Evolutionary conservation across 805 yeast species (phyloP).

Genomic region (Danielia reshetovae): DNA sequence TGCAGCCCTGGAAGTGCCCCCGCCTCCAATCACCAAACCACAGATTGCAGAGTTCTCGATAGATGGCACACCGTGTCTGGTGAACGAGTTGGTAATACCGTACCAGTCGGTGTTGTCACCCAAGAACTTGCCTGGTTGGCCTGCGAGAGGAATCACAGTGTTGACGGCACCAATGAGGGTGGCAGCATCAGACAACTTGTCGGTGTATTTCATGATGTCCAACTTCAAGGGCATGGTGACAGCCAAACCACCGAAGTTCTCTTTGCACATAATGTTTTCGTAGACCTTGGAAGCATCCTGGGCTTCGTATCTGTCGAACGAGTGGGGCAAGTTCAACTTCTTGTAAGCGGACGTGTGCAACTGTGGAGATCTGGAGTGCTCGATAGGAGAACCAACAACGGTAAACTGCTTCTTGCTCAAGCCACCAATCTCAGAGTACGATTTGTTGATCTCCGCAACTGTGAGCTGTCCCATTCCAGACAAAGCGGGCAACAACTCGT

Average conservation of each 20-base stretch:
- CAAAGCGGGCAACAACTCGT: conserved; percentile 57
- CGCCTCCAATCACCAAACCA: conserved; percentile 92
- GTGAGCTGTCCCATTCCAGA: conserved; percentile 81
- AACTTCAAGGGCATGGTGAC: conserved; percentile 92
- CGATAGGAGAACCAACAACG: conserved; percentile 77
- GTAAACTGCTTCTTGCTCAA: conserved; percentile 54
- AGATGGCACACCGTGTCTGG: conserved; percentile 56
- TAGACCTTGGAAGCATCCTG: conserved; percentile 55
- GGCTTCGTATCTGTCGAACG: conserved; percentile 66
- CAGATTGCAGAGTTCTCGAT: conserved; percentile 29
- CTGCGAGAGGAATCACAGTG: conserved; percentile 59
- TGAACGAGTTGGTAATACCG: conserved; percentile 73
- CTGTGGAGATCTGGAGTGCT: conserved; percentile 85
- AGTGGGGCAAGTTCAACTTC: conserved; percentile 73
- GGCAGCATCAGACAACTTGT: conserved; percentile 73
- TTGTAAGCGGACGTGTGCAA: conserved; percentile 79
- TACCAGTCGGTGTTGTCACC: conserved; percentile 97
- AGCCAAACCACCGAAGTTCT: conserved; percentile 84
- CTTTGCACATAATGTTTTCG: conserved; percentile 44
- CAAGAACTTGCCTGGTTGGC: conserved; percentile 38
- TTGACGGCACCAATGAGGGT: conserved; percentile 88
- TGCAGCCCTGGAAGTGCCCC: conserved; percentile 97
- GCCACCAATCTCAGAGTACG: conserved; percentile 60
- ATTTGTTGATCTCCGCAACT: conserved; percentile 57
- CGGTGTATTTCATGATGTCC: conserved; percentile 66